Base-by-base conservation (phyloP, 768 basidiomycete species). In the Pulveroboletus sp. region DNA sequence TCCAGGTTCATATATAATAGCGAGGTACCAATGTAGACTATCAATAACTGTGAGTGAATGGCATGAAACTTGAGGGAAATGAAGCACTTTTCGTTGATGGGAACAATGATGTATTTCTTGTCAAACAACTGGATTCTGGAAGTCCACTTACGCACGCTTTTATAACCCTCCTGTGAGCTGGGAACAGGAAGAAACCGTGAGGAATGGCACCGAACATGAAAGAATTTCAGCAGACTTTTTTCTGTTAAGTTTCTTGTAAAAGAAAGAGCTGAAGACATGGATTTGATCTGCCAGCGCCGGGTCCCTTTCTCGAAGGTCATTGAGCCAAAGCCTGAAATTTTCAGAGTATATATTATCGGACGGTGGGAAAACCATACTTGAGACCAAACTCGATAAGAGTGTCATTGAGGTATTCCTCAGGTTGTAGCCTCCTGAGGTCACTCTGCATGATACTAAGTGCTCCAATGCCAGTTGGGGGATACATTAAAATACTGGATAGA, bases 11-110 rank as follows among this genome's bases (percentile, higher is more conserved):
- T 82, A 86, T 56, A 99, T 95, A 53, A 98, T 83, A 14, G 91
- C 94, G 34, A 98, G 80, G 68, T 96, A 98, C 96, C 96, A 98
- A 70, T 99, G 96, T 37, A 91, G 69, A 59, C 95, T 98, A 55
- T 9, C 27, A 24, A 24, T 17, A 47, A 24, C 5, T 5, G 22
- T 68, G 30, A 59, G 45, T 31, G 29, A 38, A 30, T 27, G 24
- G 12, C 30, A 17, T 30, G 6, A 2, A 44, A 20, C 29, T 37
- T 12, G 10, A 36, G 20, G n/a, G 20, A 14, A 38, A 27, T 8
- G 8, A 64, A 82, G 49, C 64, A 96, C 95, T 94, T 76, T 68
- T 98, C 96, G 59, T 99, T 98, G 69, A 99, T 96, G 2, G 96
- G 96, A 10, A 99, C 80, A 41, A 99, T 83, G 55, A 99, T 75